These are phyloP conservation scores for Xylaria sp. DNA, from an alignment of 2,329 filamentous ascomycete species.

Conservation along the genomic window DNA sequence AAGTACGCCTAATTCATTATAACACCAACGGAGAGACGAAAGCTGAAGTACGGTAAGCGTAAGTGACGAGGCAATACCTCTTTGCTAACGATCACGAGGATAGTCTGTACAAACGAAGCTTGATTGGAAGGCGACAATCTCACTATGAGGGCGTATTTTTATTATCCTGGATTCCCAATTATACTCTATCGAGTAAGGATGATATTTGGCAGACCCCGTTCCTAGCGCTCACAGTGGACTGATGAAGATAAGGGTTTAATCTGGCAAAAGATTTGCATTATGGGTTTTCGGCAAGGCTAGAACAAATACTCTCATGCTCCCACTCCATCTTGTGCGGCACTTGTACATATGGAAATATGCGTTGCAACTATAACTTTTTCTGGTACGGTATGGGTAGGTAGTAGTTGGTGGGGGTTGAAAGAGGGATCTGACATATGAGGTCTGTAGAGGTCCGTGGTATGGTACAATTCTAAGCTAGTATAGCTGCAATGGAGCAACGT, in stretches of 20 bases:
- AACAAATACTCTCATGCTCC: conserved; percentile 28
- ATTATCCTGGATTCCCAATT: conserved; percentile 16
- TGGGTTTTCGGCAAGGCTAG: conserved; percentile 32
- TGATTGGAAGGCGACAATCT: conserved; percentile 10
- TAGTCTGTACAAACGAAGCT: not conserved
- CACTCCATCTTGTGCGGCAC: conserved; percentile 25
- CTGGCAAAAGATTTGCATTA: conserved; percentile 29
- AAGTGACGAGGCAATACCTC: not conserved
- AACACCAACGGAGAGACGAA: not conserved
- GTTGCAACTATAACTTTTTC: conserved; percentile 28
- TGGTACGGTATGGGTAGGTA: conserved; percentile 33
- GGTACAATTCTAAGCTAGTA: conserved; percentile 6
- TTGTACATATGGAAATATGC: conserved; percentile 27
- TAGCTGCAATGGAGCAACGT: conserved; percentile 12
- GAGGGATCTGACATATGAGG: conserved; percentile 28
- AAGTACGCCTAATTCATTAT: not conserved
- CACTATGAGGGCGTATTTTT: conserved; percentile 11
- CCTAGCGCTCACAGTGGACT: conserved; percentile 18
- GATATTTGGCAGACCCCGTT: conserved; percentile 14
- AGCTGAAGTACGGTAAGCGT: not conserved
- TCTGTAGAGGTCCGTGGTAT: conserved; percentile 14
- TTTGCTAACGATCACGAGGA: not conserved
- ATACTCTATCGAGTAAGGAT: conserved; percentile 12
- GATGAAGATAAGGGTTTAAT: conserved; percentile 26
- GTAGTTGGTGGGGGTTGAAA: conserved; percentile 18